Evolutionary conservation across 495 filamentous ascomycete species (phyloP).

Genomic region (Choiromyces venosus): DNA sequence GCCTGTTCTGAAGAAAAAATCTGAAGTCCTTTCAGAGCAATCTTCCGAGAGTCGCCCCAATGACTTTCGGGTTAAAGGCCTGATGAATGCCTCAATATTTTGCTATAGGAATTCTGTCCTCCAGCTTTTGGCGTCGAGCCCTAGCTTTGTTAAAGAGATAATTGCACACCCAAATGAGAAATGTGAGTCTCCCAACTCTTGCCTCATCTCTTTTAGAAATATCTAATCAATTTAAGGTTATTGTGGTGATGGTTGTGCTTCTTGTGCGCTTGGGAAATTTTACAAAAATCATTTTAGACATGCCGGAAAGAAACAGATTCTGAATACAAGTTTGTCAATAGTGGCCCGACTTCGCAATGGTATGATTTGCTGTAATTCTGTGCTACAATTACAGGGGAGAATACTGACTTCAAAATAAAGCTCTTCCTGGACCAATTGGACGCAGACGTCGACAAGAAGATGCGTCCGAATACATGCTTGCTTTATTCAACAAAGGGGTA

Average conservation of each 20-base stretch:
- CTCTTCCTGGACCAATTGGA: slow-evolving; percentile 22
- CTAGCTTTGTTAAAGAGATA: slow-evolving; percentile 17
- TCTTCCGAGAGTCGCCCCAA: not conserved
- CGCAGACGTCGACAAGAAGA: slow-evolving; percentile 22
- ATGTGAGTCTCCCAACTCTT: not conserved
- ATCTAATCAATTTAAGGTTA: slow-evolving; percentile 13
- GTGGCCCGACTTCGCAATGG: slow-evolving; percentile 7
- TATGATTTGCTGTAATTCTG: not conserved
- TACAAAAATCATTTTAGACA: slow-evolving; percentile 19
- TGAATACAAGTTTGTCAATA: slow-evolving; percentile 1
- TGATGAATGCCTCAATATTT: slow-evolving; percentile 6
- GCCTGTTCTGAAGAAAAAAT: not conserved
- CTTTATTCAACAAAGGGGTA: slow-evolving; percentile 20
- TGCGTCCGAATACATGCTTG: slow-evolving; percentile 38
- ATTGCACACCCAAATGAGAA: slow-evolving; percentile 14
- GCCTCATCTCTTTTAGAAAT: not conserved
- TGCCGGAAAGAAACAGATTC: not conserved
- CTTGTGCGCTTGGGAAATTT: slow-evolving; percentile 21
- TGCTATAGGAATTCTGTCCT: slow-evolving; percentile 39
- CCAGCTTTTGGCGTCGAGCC: slow-evolving; percentile 22
- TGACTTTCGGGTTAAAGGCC: not conserved
- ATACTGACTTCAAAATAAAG: slow-evolving; percentile 7
- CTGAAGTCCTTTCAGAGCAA: not conserved
- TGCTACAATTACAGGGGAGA: slow-evolving; percentile 16
- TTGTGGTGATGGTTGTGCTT: slow-evolving; percentile 16